phyloP scores from a whole-genome alignment of 768 basidiomycete genomes.

The Russula brevipes region DNA sequence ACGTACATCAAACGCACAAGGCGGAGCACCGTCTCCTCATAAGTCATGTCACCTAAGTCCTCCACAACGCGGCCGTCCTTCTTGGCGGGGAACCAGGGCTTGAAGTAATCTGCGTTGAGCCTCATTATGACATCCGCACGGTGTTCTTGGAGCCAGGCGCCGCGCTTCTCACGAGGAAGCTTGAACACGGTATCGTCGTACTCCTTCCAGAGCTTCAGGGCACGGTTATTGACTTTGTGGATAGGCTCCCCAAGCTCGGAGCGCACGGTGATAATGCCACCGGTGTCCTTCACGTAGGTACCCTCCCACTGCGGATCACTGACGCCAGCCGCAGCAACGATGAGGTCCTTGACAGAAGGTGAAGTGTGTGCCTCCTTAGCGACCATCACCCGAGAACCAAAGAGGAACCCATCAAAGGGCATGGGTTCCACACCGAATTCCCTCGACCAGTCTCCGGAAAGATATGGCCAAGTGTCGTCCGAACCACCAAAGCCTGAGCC shows the following conservation, averaged over 20 bases:
- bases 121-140: constrained; percentile 86
- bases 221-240: constrained; percentile 97
- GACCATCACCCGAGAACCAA: constrained; percentile 96
- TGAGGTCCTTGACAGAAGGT: constrained; percentile 92
- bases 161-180: constrained; percentile 92
- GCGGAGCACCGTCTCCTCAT: constrained; percentile 89
- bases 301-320: constrained; percentile 88
- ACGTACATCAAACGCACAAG: constrained; percentile 96
- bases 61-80: constrained; percentile 80
- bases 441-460: constrained; percentile 92
- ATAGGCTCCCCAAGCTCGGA: constrained; percentile 99
- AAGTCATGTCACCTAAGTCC: constrained; percentile 95
- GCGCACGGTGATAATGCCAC: constrained; percentile 92
- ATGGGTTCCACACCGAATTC: constrained; percentile 84
- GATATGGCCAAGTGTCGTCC: constrained; percentile 94
- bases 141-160: constrained; percentile 79
- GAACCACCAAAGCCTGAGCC: constrained; percentile 96
- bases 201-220: constrained; percentile 97
- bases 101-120: constrained; percentile 92
- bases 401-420: constrained; percentile 98
- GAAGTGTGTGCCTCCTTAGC: constrained; percentile 97
- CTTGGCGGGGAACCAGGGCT: constrained; percentile 98
- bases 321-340: constrained; percentile 91
- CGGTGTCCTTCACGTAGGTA: constrained; percentile 90
- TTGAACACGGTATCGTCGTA: constrained; percentile 97